Base-by-base conservation (phyloP, 805 yeast species). In the Saccharomyces jurei region DNA sequence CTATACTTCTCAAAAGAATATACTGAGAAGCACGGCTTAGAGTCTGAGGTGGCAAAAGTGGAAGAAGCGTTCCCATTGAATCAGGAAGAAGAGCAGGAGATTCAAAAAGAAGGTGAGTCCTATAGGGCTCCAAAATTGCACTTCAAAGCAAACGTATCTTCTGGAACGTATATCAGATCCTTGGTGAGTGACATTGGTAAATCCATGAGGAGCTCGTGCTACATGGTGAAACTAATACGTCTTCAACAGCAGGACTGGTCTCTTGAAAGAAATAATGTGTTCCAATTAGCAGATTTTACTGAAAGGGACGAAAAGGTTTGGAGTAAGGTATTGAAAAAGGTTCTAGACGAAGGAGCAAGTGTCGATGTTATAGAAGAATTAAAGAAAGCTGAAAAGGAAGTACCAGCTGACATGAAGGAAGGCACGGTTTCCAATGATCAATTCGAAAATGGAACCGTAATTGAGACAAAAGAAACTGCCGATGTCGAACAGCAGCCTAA, bases 141-240 rank as follows among this genome's bases (percentile, higher is more conserved):
- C 62, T 81, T 94, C 60, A 79, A 78, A 14, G 81, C 95, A 3
- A 78, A 81, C 36, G 99, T 92, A 0, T 86, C 96, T 1, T 89
- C 97, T 0, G 99, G 99, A 1, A 94, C 98, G 0, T 94, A 94
- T 64, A 90, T 94, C 50, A 79, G 99, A 60, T 86, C 97, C 2
- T 73, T 94, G 52, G 77, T 94, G 50, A 89, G 96, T 70, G 99
- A 94, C 64, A 76, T 88, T 48, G 98, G 96, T 1, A 80, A 86
- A 56, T 86, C 92, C 0, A 72, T 91, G 65, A 84, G 86, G 17
- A 82, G 91, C 0, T 81, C 88, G 27, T 89, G 96, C 0, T 89
- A 89, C 65, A 91, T 94, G 96, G 96, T 86, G 8, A 83, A 82
- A 60, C 78, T 94, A 54, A 77, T 82, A 9, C 80, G 99, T 64